These are phyloP conservation scores for Phoenix roebelenii DNA, from an alignment of 176 grass and related monocot species.

Conservation along the genomic window DNA sequence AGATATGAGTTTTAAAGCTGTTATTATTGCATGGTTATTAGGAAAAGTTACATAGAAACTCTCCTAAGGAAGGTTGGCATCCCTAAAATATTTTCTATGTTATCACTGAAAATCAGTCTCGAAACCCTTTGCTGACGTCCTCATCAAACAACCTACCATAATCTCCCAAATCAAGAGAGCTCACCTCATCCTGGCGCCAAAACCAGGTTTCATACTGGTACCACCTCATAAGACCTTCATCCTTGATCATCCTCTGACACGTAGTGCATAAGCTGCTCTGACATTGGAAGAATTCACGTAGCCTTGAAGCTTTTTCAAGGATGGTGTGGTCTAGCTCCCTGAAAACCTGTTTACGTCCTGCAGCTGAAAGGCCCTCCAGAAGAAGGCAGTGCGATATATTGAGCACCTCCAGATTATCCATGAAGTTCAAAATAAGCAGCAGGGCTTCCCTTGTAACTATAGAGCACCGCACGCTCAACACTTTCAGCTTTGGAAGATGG, in stretches of 20 bases:
- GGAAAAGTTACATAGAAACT: too few species aligned
- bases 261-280: conserved; percentile 48
- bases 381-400: conserved; percentile 91
- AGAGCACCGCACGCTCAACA: conserved; percentile 81
- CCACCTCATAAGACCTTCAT: conserved; percentile 96
- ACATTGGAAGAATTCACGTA: conserved; percentile 69
- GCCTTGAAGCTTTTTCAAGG: conserved; percentile 37
- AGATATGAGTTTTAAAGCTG: too few species aligned
- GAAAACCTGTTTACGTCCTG: conserved; percentile 51
- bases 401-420: conserved; percentile 64
- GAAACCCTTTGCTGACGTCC: conserved; percentile 34
- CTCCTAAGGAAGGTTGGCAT: conserved; percentile 5
- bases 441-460: conserved; percentile 64
- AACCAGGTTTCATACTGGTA: conserved; percentile 84
- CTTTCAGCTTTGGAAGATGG: conserved; percentile 74
- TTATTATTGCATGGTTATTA: too few species aligned
- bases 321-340: conserved; percentile 48
- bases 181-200: conserved; percentile 81
- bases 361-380: conserved; percentile 20
- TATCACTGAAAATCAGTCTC: conserved; percentile 45
- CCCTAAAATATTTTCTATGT: too few species aligned
- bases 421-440: conserved; percentile 35
- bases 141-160: conserved; percentile 77
- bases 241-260: conserved; percentile 73
- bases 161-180: conserved; percentile 61